Evolutionary conservation across 2,329 filamentous ascomycete genomes (phyloP).

Genomic region (Chaetoscypha palmicola): DNA sequence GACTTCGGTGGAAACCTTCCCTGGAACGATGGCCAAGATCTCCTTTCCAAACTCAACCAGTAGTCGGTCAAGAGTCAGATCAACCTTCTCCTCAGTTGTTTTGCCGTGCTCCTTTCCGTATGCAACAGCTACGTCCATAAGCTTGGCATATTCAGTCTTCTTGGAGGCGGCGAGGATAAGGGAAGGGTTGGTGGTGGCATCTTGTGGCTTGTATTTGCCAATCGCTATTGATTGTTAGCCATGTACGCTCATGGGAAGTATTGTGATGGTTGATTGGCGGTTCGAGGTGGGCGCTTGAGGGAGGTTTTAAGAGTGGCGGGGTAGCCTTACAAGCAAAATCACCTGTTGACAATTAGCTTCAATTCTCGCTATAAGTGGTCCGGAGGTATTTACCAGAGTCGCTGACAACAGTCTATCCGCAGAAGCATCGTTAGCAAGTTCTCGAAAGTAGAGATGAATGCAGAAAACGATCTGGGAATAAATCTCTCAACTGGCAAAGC

Average conservation of each 20-base stretch:
- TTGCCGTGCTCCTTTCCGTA: constrained; percentile 75
- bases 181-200: constrained; percentile 99
- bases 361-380: constrained; percentile 5
- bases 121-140: constrained; percentile 78
- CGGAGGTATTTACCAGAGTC: constrained; percentile 69
- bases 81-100: constrained; percentile 73
- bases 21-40: constrained; percentile 93
- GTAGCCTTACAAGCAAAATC: constrained; percentile 67
- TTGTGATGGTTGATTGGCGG: constrained; percentile 1
- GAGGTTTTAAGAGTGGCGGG: constrained; percentile 10
- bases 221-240: constrained; percentile 55
- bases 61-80: constrained; percentile 83
- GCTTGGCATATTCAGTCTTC: constrained; percentile 89
- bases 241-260: constrained; percentile 1
- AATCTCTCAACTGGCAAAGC: constrained; percentile 12
- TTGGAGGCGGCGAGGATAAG: constrained; percentile 97
- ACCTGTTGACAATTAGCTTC: constrained; percentile 40
- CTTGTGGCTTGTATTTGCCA: constrained; percentile 99
- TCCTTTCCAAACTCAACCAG: constrained; percentile 97
- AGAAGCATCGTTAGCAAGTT: constrained; percentile 16
- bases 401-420: constrained; percentile 76
- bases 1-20: constrained; percentile 98
- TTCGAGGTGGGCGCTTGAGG: background rate
- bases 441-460: background rate
- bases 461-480: constrained; percentile 6